Base-by-base conservation (phyloP, 1,284 basidiomycete species). In the Mycosarcoma mackinlayi region DNA sequence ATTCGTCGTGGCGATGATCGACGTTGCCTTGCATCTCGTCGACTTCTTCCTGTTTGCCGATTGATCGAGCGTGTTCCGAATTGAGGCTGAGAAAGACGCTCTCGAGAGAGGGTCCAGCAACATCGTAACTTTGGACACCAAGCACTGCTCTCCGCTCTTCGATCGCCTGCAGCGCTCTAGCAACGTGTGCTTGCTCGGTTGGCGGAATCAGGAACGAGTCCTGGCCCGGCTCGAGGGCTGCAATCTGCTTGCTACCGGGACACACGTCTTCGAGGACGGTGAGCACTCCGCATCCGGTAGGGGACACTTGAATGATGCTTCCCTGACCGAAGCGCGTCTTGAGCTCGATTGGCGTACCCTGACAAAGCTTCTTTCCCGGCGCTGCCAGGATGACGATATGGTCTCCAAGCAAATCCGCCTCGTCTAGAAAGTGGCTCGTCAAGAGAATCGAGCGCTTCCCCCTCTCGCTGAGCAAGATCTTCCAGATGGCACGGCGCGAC, bases 361-460 rank as follows among this genome's bases (percentile, higher is more conserved):
- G 85, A 0, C 90, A 90, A 3, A 92, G 86, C 1, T 91, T 84
- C 68, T 88, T 89, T 9, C 91, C 91, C 3, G 91, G 91, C 0
- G 89, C 87, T 21, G 89, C 88, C 5, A 92, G 84, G 46, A 92
- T 89, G 0, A 89, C 89, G 45, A 92, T 90, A 11, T 87, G 85
- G 71, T 92, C 91, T 0, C 88, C 91, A 9, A 92, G 84, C 14
- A 92, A 85, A 77, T 92, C 91, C 0, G 90, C 90, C 83, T 92
- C 91, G 70, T 92, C 91, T 4, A 92, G 85, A 82, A 91, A 58
- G 79, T 91, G 89, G 1, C 89, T 90, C 0, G 89, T 90, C 73
- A 90, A 88, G 8, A 91, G 83, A 35, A 90, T 86, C 0, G 88
- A 88, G 23, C 89, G 85, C 25, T 87, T 86, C 28, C 88, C 84